These are phyloP conservation scores for Fusarium irregulare DNA, from an alignment of 2,329 filamentous ascomycete genomes.

Conservation along the genomic window DNA sequence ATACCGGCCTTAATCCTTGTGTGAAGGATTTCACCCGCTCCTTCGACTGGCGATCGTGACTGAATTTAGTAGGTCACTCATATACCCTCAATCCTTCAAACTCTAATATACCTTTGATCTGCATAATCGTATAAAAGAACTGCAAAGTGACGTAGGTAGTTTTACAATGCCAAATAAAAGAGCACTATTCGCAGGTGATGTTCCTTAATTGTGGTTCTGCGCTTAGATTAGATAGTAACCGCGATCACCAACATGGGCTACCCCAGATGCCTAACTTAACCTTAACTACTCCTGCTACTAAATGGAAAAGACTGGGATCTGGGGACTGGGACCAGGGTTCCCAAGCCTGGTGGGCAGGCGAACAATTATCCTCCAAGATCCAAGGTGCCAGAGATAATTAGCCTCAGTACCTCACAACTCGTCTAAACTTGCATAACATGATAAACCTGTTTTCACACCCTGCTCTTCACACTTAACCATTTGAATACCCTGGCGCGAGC, in stretches of 20 bases:
- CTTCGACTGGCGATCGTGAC: neutral
- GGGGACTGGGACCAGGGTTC: no score
- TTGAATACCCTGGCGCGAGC: neutral
- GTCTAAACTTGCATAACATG: neutral
- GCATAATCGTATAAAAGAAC: neutral
- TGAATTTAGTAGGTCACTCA: neutral
- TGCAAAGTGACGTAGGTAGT: neutral
- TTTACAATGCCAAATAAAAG: neutral
- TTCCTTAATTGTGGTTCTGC: neutral
- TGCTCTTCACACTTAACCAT: fast-evolving
- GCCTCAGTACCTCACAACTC: no score
- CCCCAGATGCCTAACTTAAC: neutral
- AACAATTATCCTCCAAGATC: neutral
- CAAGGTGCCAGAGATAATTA: no score
- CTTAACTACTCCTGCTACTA: neutral
- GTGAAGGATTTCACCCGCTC: fast-evolving
- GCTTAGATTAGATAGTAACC: neutral
- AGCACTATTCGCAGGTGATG: neutral
- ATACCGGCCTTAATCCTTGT: neutral
- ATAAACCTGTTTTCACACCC: neutral
- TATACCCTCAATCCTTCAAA: neutral
- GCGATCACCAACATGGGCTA: neutral
- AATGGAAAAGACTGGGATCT: no score
- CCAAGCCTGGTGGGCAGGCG: no score
- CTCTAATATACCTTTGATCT: fast-evolving